Evolutionary conservation across 2,329 filamentous ascomycete species (phyloP).

Genomic region (Botrytis squamosa): DNA sequence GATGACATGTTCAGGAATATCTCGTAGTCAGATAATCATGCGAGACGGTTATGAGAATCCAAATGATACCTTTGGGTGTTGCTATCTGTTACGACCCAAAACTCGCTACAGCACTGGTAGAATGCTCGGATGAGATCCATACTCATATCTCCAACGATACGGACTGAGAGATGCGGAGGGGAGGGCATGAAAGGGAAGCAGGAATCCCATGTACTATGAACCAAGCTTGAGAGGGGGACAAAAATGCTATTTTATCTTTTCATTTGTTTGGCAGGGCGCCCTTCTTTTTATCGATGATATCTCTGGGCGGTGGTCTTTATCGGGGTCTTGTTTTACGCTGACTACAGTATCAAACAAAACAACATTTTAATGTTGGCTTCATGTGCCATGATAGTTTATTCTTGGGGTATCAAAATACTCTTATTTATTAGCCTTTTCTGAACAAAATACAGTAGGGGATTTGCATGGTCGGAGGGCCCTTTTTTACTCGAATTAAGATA

Average conservation of each 20-base stretch:
- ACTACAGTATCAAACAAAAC: conserved; percentile 21
- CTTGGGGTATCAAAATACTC: conserved; percentile 24
- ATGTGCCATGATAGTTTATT: conserved; percentile 20
- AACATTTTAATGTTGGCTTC: conserved; percentile 36
- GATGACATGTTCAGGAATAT: conserved; percentile 42
- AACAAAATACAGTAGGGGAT: conserved; percentile 14
- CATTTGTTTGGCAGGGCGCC: conserved; percentile 25
- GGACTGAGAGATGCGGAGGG: conserved; percentile 9
- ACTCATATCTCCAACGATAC: background rate
- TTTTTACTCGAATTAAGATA: conserved; percentile 1
- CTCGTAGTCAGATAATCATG: conserved; percentile 32
- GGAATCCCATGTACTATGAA: conserved; percentile 33
- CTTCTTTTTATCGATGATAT: conserved; percentile 26
- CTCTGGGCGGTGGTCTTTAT: conserved; percentile 22
- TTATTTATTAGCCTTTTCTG: conserved; percentile 13
- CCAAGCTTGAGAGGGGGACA: conserved; percentile 27
- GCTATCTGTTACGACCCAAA: conserved; percentile 18
- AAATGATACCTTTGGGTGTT: conserved; percentile 22
- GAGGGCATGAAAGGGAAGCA: conserved; percentile 22
- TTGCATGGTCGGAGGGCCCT: conserved; percentile 5
- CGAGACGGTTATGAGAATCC: conserved; percentile 29
- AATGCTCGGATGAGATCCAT: conserved; percentile 2
- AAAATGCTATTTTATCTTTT: conserved; percentile 27
- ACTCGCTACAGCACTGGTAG: conserved; percentile 22
- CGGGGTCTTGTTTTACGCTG: conserved; percentile 7